Base-by-base conservation (phyloP, 1,284 basidiomycete genomes). In the Athelia psychrophila region DNA sequence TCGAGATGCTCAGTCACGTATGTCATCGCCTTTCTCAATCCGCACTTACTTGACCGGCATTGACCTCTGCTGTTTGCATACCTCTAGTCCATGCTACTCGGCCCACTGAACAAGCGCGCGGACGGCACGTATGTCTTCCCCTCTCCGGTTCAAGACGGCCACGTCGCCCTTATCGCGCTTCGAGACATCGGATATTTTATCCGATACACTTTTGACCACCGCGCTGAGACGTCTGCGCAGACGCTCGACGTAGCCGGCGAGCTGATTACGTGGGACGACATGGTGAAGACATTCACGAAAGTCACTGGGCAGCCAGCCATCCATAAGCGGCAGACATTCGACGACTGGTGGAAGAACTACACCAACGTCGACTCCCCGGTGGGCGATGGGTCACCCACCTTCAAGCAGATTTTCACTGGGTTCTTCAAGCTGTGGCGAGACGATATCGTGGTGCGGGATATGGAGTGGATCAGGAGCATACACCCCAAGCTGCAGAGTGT, bases 91-190 rank as follows among this genome's bases (percentile, higher is more conserved):
- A 72, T 70, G 0, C 13, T 30, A 30, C 27, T 30, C 27, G 27
- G 27, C 27, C 76, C 76, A 0, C 54, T 73, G 3, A 69, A 71
- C 48, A 56, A 65, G 40, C 70, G 69, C 35, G 55, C 58, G 12
- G 76, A 79, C 48, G 76, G 76, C 8, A 75, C 75, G 2, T 66
- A 69, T 47, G 72, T 78, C 23, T 78, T 78, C 59, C 74, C 69
- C 3, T 60, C 69, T 10, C 69, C 72, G 0, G 59, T 76, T 25
- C 65, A 60, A 3, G 61, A 67, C 27, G 77, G 74, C 0, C 69
- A 72, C 50, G 63, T 76, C 18, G 73, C 74, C 19, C 65, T 78
- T 65, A 73, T 78, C 45, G 66, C 74, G 3, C 67, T 79, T n/a
- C 55, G 60, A n/a, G 77, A 78, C 57, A 57, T 79, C 24, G 77